Conservation (phyloP, 2,329 filamentous ascomycete species). For the Fusarium buxicola region DNA sequence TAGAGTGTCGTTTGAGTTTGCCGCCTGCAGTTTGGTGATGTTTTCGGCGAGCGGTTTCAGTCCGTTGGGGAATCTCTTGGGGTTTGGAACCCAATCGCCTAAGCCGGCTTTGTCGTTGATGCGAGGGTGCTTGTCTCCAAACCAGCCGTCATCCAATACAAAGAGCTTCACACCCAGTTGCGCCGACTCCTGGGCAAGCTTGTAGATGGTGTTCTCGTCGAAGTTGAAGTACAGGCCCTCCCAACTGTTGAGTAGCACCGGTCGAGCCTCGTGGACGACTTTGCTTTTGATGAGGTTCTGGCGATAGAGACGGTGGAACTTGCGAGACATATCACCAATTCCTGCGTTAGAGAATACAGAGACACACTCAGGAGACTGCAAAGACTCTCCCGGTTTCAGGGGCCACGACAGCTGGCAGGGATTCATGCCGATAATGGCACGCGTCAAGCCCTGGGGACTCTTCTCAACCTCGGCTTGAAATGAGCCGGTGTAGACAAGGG, state of each 20-base stretch:
- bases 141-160: constrained; percentile 76
- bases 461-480: constrained; percentile 72
- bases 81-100: constrained; percentile 73
- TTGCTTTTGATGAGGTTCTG: constrained; percentile 70
- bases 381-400: constrained; percentile 65
- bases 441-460: constrained; percentile 70
- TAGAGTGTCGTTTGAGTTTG: constrained; percentile 59
- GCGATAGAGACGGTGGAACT: constrained; percentile 70
- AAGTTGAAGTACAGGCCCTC: constrained; percentile 71
- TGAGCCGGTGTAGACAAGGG: constrained; percentile 72
- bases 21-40: constrained; percentile 61
- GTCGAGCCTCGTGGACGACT: constrained; percentile 62
- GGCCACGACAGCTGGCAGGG: constrained; percentile 69
- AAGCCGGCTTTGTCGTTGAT: constrained; percentile 67
- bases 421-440: constrained; percentile 71
- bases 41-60: constrained; percentile 62
- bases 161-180: constrained; percentile 71
- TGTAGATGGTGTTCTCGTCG: constrained; percentile 66
- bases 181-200: constrained; percentile 66
- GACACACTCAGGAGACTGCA: constrained; percentile 72
- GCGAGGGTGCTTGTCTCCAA: constrained; percentile 69
- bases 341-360: constrained; percentile 70
- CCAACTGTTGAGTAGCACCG: constrained; percentile 73
- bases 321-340: constrained; percentile 70
- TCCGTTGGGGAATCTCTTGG: constrained; percentile 68